Percentiles rank a stretch among this genome's conserved stretches.
These are phyloP conservation scores for Epichloe hybrida DNA, from an alignment of 2,329 filamentous ascomycete genomes.

Conservation along the genomic window DNA sequence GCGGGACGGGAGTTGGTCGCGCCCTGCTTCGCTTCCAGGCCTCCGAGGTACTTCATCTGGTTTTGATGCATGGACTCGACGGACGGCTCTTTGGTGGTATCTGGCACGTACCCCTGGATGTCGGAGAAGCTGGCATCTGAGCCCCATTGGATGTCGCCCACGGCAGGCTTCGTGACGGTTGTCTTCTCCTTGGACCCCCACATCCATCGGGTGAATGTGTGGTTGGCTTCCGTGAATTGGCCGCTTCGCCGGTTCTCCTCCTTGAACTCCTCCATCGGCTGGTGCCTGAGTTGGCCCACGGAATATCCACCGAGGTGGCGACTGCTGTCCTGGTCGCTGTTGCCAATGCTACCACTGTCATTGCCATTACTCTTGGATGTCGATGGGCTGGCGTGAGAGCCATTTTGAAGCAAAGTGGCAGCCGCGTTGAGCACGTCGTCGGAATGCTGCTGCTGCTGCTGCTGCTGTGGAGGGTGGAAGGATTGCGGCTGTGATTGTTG, in stretches of 20 bases:
- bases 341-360: slow-evolving; percentile 13
- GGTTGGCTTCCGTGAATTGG: slow-evolving; percentile 18
- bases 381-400: slow-evolving; percentile 10
- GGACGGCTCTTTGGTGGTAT: slow-evolving; percentile 42
- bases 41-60: slow-evolving; percentile 42
- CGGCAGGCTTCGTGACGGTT: slow-evolving; percentile 21
- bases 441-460: slow-evolving; percentile 19
- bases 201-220: slow-evolving; percentile 29
- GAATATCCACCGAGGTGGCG: slow-evolving; percentile 20
- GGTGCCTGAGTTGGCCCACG: slow-evolving; percentile 28
- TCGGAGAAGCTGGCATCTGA: slow-evolving; percentile 52
- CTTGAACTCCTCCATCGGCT: slow-evolving; percentile 28
- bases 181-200: slow-evolving; percentile 18
- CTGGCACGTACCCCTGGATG: slow-evolving; percentile 44
- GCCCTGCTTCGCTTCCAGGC: slow-evolving; percentile 44
- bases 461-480: slow-evolving; percentile 7
- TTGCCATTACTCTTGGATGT: not conserved
- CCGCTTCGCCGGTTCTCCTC: slow-evolving; percentile 24
- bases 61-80: slow-evolving; percentile 41
- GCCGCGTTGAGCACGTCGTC: slow-evolving; percentile 44
- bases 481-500: slow-evolving; percentile 10
- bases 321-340: slow-evolving; percentile 10
- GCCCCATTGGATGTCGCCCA: slow-evolving; percentile 47
- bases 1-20: slow-evolving; percentile 44
- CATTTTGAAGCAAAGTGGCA: slow-evolving; percentile 37